Conservation (phyloP, 2,329 filamentous ascomycete genomes). For the Rasamsonia emersonii region DNA sequence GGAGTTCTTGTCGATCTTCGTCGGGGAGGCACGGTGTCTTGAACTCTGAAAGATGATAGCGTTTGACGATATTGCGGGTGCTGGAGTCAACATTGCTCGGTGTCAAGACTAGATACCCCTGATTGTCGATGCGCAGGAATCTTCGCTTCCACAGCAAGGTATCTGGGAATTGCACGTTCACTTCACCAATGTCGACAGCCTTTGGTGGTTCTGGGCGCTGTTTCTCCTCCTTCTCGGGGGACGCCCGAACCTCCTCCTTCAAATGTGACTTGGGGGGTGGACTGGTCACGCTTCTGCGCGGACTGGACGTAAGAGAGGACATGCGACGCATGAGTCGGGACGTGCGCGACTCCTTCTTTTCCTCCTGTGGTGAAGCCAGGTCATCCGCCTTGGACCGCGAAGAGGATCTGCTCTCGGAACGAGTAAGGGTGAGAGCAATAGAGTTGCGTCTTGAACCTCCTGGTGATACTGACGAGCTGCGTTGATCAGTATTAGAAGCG, state of each 20-base stretch:
- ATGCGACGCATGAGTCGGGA: conserved; percentile 59
- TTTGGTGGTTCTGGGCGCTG: conserved; percentile 28
- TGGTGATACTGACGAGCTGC: conserved; percentile 33
- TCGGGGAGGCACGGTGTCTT: conserved; percentile 71
- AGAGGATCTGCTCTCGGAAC: conserved; percentile 33
- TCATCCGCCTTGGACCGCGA: conserved; percentile 30
- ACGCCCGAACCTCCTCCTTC: conserved; percentile 3
- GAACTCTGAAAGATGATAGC: conserved; percentile 82
- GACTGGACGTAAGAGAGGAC: conserved; percentile 48
- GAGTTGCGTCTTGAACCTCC: conserved; percentile 35
- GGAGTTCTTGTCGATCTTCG: conserved; percentile 84
- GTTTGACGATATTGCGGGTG: conserved; percentile 58
- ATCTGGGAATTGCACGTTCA: conserved; percentile 96
- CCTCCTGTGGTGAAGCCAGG: conserved; percentile 30
- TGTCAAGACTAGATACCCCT: conserved; percentile 75
- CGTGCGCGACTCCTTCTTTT: conserved; percentile 48
- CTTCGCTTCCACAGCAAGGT: conserved; percentile 94
- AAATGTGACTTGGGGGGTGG: conserved; percentile 20
- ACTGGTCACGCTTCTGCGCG: conserved; percentile 37
- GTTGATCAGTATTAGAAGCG: conserved; percentile 20
- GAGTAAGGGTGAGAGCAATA: conserved; percentile 19
- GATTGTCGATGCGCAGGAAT: conserved; percentile 73
- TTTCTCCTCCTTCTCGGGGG: conserved; percentile 21
- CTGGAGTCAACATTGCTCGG: conserved; percentile 55
- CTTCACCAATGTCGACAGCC: conserved; percentile 68